Evolutionary conservation across 257 asterid genomes (phyloP).

Genomic region (Gentiana straminea): DNA sequence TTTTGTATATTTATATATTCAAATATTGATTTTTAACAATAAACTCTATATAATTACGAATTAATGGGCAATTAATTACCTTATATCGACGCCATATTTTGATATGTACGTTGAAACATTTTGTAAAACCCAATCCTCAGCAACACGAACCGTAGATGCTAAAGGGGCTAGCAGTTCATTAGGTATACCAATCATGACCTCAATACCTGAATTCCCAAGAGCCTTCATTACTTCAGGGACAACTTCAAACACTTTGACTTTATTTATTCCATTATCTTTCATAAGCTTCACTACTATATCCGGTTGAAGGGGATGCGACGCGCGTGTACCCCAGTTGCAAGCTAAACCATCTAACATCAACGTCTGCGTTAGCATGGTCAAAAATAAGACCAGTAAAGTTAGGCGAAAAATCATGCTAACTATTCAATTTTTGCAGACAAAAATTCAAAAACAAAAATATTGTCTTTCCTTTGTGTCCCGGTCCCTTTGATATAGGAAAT

Average conservation of each 20-base stretch:
- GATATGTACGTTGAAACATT: constrained; percentile 67
- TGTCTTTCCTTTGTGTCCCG: not conserved
- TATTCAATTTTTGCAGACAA: too few relatives aligned
- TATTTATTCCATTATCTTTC: constrained; percentile 71
- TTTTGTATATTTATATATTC: too few relatives aligned
- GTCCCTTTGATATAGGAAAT: not conserved
- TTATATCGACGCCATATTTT: constrained; percentile 57
- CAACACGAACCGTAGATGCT: constrained; percentile 47
- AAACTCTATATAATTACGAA: too few relatives aligned
- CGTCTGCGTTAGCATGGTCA: constrained; percentile 17
- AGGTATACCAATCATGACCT: constrained; percentile 94
- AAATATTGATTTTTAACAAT: too few relatives aligned
- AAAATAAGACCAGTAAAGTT: constrained; percentile 6
- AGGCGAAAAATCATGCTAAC: constrained; percentile 22
- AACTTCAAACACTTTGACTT: constrained; percentile 86
- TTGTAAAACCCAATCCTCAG: constrained; percentile 69
- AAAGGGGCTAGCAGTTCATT: constrained; percentile 65
- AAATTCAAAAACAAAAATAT: too few relatives aligned
- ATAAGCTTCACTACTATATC: constrained; percentile 56
- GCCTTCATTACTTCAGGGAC: constrained; percentile 54
- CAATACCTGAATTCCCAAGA: constrained; percentile 62
- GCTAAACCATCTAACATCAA: constrained; percentile 36
- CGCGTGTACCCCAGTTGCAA: constrained; percentile 64
- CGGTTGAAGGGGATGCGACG: constrained; percentile 55
- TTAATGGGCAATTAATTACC: constrained; percentile 22